Evolutionary conservation across 768 basidiomycete species (phyloP).

Genomic region (Tephrocybe sp.): DNA sequence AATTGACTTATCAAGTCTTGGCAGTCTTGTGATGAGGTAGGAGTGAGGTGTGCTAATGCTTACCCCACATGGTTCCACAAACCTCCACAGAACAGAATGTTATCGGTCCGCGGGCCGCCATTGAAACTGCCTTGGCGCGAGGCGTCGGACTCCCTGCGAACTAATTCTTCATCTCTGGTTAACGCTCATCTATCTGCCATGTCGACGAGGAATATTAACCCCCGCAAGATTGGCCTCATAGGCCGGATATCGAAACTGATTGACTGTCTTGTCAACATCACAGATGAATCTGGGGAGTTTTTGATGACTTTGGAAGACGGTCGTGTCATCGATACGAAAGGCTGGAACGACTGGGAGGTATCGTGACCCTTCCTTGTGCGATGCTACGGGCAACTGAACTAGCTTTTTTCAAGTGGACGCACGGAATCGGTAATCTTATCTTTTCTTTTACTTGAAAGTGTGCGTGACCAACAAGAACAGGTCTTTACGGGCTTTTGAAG

Average conservation of each 20-base stretch:
- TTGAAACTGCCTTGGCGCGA: too few species aligned
- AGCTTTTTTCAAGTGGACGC: slow-evolving; percentile 35
- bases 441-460: not conserved
- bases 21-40: slow-evolving; percentile 15
- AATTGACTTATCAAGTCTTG: not conserved
- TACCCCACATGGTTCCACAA: too few species aligned
- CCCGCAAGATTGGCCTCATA: slow-evolving; percentile 23
- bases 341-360: slow-evolving; percentile 57
- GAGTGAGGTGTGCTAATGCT: too few species aligned
- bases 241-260: slow-evolving; percentile 34
- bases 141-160: too few species aligned
- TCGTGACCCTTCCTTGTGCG: not conserved
- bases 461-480: slow-evolving; percentile 16
- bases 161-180: too few species aligned
- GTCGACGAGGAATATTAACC: slow-evolving; percentile 31
- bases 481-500: slow-evolving; percentile 38
- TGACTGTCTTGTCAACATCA: slow-evolving; percentile 46
- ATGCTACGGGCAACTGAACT: not conserved
- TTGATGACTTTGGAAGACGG: slow-evolving; percentile 47
- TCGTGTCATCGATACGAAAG: slow-evolving; percentile 53
- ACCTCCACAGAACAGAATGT: too few species aligned
- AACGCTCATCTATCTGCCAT: too few species aligned
- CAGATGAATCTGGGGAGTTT: slow-evolving; percentile 51
- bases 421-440: slow-evolving; percentile 33
- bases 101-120: too few species aligned